Base-by-base conservation (phyloP, 768 basidiomycete species). In the Cytidiella melzeri region DNA sequence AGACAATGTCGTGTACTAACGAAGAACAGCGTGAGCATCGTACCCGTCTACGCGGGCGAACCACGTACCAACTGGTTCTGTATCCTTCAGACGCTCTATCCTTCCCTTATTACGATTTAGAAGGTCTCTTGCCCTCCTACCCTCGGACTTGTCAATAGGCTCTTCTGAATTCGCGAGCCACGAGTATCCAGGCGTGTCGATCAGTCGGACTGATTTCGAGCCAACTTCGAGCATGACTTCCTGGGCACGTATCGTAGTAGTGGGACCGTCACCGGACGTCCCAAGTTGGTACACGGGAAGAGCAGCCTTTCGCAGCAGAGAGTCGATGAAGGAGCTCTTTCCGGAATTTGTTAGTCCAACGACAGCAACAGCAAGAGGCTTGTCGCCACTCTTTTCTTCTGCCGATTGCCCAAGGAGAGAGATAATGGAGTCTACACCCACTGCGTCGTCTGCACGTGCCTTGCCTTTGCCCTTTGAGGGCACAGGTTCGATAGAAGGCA, bases 151-250 rank as follows among this genome's bases (percentile, higher is more conserved):
- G 27, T 73, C 74, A 10, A 62, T 67, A 19, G 70, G 61, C 13
- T 70, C 66, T 18, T 71, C 69, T 7, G 48, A 53, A 2, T 64
- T 48, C 43, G 77, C 73, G 18, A 66, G 63, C 74, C 80, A 83
- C 44, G 78, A 73, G 56, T 92, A 67, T n/a, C 93, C 93, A 26
- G 93, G 93, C 0, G 90, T 95, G 64, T 96, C 93, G 57, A 93
- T 81, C 48, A 94, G 58, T 27, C 77, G 76, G 55, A 92, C 70
- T 45, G 69, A 67, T 53, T 69, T 71, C 20, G 73, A 76, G 9
- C 69, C 72, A 9, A 70, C 62, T 44, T 75, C 76, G 2, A 78
- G 56, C 2, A 71, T 65, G 20, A 87, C 73, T 56, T 84, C 82
- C 56, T 84, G 83, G 4, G 85, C 74, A 26, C 79, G 73, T 12